phyloP scores from a whole-genome alignment of 257 asterid species.

The Marsdenia floribunda region DNA sequence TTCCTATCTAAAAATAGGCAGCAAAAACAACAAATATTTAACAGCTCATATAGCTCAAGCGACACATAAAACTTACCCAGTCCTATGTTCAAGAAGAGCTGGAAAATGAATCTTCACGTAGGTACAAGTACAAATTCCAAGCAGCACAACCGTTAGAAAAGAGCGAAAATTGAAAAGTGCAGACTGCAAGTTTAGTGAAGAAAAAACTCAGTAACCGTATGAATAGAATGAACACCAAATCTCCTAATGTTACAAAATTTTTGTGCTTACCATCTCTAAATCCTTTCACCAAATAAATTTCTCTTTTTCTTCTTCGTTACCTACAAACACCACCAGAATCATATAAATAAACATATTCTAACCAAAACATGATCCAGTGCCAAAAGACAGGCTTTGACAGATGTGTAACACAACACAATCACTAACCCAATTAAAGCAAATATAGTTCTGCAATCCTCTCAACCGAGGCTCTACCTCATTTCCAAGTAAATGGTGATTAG shows the following conservation, averaged over 20 bases:
- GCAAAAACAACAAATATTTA: not conserved
- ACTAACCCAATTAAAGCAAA: not conserved
- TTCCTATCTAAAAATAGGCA: not conserved
- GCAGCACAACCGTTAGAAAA: slow-evolving; percentile 76
- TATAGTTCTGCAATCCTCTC: not conserved
- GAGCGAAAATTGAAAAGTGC: slow-evolving; percentile 92
- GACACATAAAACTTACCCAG: slow-evolving; percentile 52
- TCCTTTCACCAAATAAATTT: not conserved
- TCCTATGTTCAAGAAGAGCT: slow-evolving; percentile 83
- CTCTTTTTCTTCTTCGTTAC: not conserved
- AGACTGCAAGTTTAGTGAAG: slow-evolving; percentile 41
- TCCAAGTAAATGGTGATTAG: not conserved
- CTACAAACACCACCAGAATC: not conserved
- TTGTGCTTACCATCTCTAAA: not conserved
- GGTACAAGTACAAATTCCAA: slow-evolving; percentile 91
- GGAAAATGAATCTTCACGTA: slow-evolving; percentile 84
- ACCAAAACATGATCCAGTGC: not conserved
- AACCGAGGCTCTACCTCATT: not conserved
- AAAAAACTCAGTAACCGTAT: not conserved
- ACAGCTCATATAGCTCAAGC: not conserved
- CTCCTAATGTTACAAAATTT: not conserved
- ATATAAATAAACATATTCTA: not conserved
- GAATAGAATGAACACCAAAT: not conserved
- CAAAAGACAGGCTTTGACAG: not conserved
- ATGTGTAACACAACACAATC: not conserved